Conservation (phyloP, 225 moss, liverwort and hornwort species). For the Sphagnum tenellum region DNA sequence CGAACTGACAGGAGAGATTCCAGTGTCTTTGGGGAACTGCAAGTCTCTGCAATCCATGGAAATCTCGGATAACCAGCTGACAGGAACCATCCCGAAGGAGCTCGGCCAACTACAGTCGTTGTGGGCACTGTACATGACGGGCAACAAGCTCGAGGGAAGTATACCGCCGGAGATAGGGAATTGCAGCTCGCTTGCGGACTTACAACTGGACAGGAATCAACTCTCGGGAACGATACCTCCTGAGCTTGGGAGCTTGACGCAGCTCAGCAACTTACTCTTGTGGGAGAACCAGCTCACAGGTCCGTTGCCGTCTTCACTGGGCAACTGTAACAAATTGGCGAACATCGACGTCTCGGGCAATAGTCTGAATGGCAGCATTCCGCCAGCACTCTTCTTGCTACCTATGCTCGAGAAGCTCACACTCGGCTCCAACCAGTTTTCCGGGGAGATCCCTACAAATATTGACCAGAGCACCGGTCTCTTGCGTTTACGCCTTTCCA, state of each 20-base stretch:
- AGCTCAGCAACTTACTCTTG: no score
- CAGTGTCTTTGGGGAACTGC: conserved; percentile 17
- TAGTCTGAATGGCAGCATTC: background rate
- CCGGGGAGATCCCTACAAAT: conserved; percentile 28
- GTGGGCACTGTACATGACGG: background rate
- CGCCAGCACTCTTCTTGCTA: conserved; percentile 26
- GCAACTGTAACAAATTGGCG: background rate
- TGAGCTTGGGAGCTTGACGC: no score
- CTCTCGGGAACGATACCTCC: no score
- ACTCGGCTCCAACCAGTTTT: conserved; percentile 20
- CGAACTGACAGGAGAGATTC: conserved; percentile 17
- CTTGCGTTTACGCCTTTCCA: conserved; percentile 8
- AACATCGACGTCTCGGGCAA: background rate
- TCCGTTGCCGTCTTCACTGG: no score
- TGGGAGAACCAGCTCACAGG: no score
- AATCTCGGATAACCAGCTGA: conserved; percentile 33
- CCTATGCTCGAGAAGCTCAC: conserved; percentile 22
- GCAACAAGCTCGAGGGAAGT: no score
- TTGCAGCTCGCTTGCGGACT: background rate
- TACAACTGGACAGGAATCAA: background rate
- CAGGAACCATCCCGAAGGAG: conserved; percentile 16
- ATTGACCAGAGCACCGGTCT: conserved; percentile 27
- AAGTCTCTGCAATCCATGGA: conserved; percentile 29
- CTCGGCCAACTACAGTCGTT: background rate
- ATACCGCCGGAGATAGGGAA: background rate